Percentiles rank a stretch among this genome's conserved stretches.
Evolutionary conservation across 345 rosid species (phyloP).

Genomic region (Pistacia atlantica): DNA sequence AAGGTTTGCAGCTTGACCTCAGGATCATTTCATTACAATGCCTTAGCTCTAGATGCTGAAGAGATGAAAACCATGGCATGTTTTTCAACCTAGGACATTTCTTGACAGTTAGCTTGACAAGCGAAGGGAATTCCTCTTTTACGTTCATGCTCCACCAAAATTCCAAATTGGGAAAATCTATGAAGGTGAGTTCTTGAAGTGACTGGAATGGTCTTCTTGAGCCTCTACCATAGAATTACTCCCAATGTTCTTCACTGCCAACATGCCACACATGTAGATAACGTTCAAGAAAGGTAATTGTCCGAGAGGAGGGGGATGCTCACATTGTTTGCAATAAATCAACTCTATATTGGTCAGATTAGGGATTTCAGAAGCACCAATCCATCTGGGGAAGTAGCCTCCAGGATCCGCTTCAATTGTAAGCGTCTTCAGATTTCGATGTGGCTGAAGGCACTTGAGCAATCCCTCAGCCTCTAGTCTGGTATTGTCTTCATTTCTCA

Average conservation of each 20-base stretch:
- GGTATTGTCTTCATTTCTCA: background rate
- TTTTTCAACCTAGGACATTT: constrained; percentile 11
- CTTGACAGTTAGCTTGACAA: constrained; percentile 7
- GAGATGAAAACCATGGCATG: constrained; percentile 13
- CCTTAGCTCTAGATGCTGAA: constrained; percentile 15
- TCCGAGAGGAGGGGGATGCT: constrained; percentile 10
- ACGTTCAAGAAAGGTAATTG: background rate
- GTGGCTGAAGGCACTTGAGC: constrained; percentile 9
- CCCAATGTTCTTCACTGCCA: constrained; percentile 2
- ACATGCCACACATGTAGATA: constrained; percentile 14
- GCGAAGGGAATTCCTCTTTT: constrained; percentile 8
- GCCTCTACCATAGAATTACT: constrained; percentile 12
- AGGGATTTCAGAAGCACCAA: background rate
- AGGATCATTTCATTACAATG: constrained; percentile 9
- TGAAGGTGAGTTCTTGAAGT: constrained; percentile 1
- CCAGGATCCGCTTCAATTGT: constrained; percentile 14
- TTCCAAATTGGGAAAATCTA: constrained; percentile 11
- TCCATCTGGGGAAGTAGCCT: constrained; percentile 12
- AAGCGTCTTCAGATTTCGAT: constrained; percentile 9
- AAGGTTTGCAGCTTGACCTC: background rate
- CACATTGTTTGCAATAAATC: background rate
- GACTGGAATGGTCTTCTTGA: constrained; percentile 1
- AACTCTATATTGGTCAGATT: background rate
- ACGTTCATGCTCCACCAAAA: constrained; percentile 6
- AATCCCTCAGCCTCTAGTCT: background rate